These are phyloP conservation scores for Beauveria australis DNA, from an alignment of 2,329 filamentous ascomycete species.

Conservation along the genomic window DNA sequence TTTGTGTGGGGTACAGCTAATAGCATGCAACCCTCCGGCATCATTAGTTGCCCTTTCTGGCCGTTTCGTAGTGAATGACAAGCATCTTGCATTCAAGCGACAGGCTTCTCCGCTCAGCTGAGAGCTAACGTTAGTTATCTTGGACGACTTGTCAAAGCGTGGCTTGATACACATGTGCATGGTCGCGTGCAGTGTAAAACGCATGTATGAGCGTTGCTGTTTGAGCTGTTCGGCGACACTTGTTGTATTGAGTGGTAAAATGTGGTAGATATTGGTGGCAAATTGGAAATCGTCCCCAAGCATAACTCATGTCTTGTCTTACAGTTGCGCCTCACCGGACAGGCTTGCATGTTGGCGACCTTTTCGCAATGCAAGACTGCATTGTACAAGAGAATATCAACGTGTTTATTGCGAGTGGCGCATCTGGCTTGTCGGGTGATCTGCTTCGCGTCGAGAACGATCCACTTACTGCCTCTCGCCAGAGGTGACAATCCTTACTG, in stretches of 20 bases:
- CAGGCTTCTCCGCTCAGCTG: not conserved
- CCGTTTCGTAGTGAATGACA: no score
- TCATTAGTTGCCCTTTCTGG: not conserved
- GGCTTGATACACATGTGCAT: not conserved
- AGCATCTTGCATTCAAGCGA: no score
- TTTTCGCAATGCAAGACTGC: not conserved
- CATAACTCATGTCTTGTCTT: not conserved
- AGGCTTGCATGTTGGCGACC: not conserved
- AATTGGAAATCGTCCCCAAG: not conserved
- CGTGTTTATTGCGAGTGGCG: not conserved
- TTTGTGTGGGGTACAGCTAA: not conserved
- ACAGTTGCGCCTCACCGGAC: not conserved
- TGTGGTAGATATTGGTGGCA: not conserved
- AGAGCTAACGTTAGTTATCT: not conserved
- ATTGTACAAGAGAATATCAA: not conserved
- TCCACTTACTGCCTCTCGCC: not conserved
- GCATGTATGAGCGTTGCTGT: not conserved
- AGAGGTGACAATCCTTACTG: not conserved
- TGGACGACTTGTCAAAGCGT: not conserved
- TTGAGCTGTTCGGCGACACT: not conserved
- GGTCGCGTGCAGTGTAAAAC: not conserved
- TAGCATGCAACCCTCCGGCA: not conserved
- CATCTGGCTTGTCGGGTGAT: constrained; percentile 1
- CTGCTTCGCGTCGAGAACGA: not conserved
- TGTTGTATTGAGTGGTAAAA: not conserved